Evolutionary conservation across 2,329 filamentous ascomycete species (phyloP).

Genomic region (Mollisiaceae sp.): DNA sequence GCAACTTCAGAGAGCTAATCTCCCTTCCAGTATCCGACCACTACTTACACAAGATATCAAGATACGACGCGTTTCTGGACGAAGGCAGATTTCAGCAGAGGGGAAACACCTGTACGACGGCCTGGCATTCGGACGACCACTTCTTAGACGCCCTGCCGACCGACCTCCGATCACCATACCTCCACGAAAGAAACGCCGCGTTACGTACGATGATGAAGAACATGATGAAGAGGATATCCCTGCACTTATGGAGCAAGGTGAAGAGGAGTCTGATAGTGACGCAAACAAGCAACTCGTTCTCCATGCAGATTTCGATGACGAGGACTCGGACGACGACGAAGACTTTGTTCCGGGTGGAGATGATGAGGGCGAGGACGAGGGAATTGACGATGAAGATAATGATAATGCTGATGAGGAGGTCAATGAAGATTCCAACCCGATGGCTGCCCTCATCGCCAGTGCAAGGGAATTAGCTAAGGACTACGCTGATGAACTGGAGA

Average conservation of each 20-base stretch:
- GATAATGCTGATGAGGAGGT: constrained; percentile 17
- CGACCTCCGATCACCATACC: constrained; percentile 75
- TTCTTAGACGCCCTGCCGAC: constrained; percentile 61
- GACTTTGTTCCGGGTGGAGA: constrained; percentile 35
- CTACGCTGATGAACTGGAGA: constrained; percentile 60
- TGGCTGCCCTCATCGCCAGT: constrained; percentile 86
- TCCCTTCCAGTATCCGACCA: constrained; percentile 69
- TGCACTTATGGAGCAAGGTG: constrained; percentile 31
- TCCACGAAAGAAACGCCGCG: constrained; percentile 70
- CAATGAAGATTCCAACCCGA: constrained; percentile 49
- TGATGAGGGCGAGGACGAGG: constrained; percentile 34
- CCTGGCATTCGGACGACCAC: constrained; percentile 79
- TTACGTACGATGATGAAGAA: constrained; percentile 49
- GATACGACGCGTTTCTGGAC: constrained; percentile 73
- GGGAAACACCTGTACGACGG: constrained; percentile 86
- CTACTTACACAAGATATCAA: constrained; percentile 77
- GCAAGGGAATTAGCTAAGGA: constrained; percentile 77
- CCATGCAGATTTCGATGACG: constrained; percentile 46
- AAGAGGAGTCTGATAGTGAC: constrained; percentile 43
- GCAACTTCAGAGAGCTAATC: constrained; percentile 15
- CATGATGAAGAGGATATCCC: constrained; percentile 45
- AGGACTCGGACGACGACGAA: constrained; percentile 40
- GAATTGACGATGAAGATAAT: constrained; percentile 39
- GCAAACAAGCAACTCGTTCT: constrained; percentile 30
- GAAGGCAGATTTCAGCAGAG: constrained; percentile 79